Conservation (phyloP, 179 eudicot genomes). For the Sideroxylon spinosum region DNA sequence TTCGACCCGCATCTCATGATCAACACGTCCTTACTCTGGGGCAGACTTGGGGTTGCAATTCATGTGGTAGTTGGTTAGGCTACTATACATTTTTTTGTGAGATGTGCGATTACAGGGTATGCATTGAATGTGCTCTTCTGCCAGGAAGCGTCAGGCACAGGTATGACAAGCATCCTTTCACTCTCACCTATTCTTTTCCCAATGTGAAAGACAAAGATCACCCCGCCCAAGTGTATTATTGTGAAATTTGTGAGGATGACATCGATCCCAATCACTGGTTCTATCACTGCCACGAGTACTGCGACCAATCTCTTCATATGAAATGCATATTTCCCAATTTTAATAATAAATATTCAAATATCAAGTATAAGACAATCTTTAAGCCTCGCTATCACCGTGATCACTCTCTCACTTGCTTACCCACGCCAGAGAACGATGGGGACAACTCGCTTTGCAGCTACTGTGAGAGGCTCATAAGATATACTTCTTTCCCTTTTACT, state of each 20-base stretch:
- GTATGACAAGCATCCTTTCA: conserved; percentile 3
- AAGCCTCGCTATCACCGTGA: not conserved
- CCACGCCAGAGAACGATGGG: too few species aligned
- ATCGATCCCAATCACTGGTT: not conserved
- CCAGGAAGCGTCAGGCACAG: not conserved
- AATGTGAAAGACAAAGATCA: not conserved
- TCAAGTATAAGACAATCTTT: too few species aligned
- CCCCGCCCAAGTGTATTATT: not conserved
- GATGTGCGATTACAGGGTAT: not conserved
- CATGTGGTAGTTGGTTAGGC: not conserved
- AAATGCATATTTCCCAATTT: not conserved
- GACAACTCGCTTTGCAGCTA: too few species aligned
- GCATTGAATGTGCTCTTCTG: not conserved
- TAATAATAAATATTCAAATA: not conserved
- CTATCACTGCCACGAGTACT: not conserved
- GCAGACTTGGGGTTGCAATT: not conserved
- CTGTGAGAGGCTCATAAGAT: too few species aligned
- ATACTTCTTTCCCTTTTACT: too few species aligned
- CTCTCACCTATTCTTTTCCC: not conserved
- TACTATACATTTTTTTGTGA: not conserved
- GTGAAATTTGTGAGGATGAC: not conserved
- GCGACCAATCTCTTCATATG: not conserved
- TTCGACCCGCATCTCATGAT: not conserved
- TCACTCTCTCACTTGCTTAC: too few species aligned
- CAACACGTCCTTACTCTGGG: not conserved